Conservation (phyloP, 2,329 filamentous ascomycete genomes). For the Phoma sp. region DNA sequence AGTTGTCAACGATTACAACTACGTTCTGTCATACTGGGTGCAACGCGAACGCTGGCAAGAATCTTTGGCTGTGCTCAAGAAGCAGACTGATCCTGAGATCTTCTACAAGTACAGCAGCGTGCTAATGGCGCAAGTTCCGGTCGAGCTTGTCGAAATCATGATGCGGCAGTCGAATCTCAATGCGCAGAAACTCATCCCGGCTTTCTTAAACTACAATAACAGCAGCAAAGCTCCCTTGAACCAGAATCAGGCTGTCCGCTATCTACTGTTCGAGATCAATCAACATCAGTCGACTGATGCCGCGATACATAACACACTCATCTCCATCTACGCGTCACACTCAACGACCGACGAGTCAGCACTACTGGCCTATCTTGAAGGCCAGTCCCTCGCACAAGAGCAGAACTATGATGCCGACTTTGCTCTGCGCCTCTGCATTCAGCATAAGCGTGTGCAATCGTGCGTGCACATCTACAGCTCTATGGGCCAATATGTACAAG, state of each 20-base stretch:
- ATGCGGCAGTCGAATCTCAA: conserved; percentile 90
- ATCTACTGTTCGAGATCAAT: conserved; percentile 92
- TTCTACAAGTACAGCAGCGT: conserved; percentile 98
- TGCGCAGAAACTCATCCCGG: conserved; percentile 87
- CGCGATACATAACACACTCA: conserved; percentile 94
- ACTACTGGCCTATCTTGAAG: conserved; percentile 86
- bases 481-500: conserved; percentile 93
- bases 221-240: conserved; percentile 71
- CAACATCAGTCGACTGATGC: conserved; percentile 80
- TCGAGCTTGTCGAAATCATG: conserved; percentile 90
- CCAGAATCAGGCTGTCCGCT: conserved; percentile 88
- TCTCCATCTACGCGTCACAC: conserved; percentile 93
- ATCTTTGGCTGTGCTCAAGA: conserved; percentile 86
- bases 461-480: conserved; percentile 97
- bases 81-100: conserved; percentile 88
- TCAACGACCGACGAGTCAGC: conserved; percentile 83
- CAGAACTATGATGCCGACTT: conserved; percentile 94
- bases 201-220: conserved; percentile 91
- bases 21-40: conserved; percentile 95
- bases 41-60: conserved; percentile 92
- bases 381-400: conserved; percentile 76
- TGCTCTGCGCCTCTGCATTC: conserved; percentile 91
- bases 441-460: conserved; percentile 89
- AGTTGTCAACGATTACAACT: conserved; percentile 88
- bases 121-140: conserved; percentile 87